phyloP scores from a whole-genome alignment of 306 rosid species.

The Vigna reflexopilosa region DNA sequence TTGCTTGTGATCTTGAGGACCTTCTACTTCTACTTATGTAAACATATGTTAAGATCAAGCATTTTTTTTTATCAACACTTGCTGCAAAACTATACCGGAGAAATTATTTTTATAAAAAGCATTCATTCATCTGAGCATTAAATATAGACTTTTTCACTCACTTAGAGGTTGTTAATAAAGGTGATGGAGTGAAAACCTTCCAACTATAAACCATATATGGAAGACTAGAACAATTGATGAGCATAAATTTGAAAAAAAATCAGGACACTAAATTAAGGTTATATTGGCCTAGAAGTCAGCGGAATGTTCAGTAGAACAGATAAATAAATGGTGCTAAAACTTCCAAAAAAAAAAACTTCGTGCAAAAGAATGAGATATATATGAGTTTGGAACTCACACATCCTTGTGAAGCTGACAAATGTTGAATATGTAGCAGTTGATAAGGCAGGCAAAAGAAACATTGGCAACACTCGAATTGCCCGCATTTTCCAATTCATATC shows the following conservation, averaged over 20 bases:
- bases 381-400: constrained; percentile 64
- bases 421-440: constrained; percentile 66
- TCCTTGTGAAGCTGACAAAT: constrained; percentile 64
- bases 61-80: not conserved
- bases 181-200: constrained; percentile 18
- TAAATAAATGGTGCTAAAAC: constrained; percentile 6
- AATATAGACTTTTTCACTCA: not conserved
- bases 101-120: constrained; percentile 3
- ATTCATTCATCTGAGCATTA: not conserved
- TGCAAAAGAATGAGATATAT: not conserved
- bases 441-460: constrained; percentile 88
- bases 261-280: constrained; percentile 13
- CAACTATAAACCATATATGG: constrained; percentile 26
- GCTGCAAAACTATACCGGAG: not conserved
- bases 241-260: constrained; percentile 16
- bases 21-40: constrained; percentile 12
- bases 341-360: not conserved
- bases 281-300: constrained; percentile 10
- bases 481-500: constrained; percentile 91
- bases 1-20: not conserved
- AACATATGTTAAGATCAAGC: not conserved
- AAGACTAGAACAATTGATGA: constrained; percentile 18
- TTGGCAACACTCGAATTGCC: constrained; percentile 76
- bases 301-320: constrained; percentile 28
- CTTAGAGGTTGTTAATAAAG: constrained; percentile 20